phyloP scores from a whole-genome alignment of 345 rosid genomes.

The Dovyalis caffra region DNA sequence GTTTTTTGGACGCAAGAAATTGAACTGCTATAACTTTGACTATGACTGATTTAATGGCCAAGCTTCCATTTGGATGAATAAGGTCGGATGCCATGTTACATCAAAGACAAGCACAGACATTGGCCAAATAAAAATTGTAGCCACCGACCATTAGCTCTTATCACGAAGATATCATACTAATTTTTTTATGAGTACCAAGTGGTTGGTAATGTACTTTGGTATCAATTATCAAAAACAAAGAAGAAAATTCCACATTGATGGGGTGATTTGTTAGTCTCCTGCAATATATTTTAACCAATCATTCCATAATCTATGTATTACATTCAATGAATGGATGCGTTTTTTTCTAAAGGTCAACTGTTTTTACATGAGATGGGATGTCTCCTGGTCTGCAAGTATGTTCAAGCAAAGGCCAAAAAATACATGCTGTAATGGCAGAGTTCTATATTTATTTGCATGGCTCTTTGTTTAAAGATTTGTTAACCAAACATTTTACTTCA shows the following conservation, averaged over 20 bases:
- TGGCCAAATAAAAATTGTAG: slow-evolving; percentile 6
- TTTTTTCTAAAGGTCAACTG: slow-evolving; percentile 21
- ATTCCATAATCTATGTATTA: slow-evolving; percentile 7
- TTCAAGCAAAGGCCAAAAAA: slow-evolving; percentile 19
- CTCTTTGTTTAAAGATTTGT: background rate
- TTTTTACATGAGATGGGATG: slow-evolving; percentile 25
- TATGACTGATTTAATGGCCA: background rate
- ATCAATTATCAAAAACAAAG: slow-evolving; percentile 7
- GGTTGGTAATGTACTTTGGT: slow-evolving; percentile 1
- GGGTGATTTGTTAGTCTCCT: background rate
- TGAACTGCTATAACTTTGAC: background rate
- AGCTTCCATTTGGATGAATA: background rate
- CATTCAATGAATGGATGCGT: slow-evolving; percentile 30
- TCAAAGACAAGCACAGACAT: slow-evolving; percentile 6
- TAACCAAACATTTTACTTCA: background rate
- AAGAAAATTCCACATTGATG: slow-evolving; percentile 17
- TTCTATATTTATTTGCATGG: background rate
- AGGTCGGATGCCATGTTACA: slow-evolving; percentile 9
- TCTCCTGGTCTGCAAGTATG: slow-evolving; percentile 29
- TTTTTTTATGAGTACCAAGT: background rate
- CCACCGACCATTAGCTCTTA: slow-evolving; percentile 27
- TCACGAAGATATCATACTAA: background rate
- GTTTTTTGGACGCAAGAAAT: no score
- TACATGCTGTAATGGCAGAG: slow-evolving; percentile 16
- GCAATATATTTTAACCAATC: background rate